phyloP scores from a whole-genome alignment of 495 filamentous ascomycete genomes.

The Penicillium coffeae region DNA sequence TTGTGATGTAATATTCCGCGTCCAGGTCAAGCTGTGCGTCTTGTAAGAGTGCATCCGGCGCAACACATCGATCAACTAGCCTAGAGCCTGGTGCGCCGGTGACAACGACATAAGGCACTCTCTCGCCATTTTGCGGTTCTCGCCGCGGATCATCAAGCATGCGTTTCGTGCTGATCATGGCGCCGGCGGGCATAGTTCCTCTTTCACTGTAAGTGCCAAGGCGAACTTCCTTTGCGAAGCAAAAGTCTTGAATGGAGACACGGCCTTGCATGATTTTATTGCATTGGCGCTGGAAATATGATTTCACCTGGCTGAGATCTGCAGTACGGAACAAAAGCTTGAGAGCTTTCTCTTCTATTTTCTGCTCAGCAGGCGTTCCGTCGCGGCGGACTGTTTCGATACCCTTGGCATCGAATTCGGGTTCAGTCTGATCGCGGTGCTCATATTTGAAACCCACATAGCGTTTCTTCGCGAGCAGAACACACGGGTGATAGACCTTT shows the following conservation, averaged over 20 bases:
- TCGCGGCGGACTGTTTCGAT: slow-evolving; percentile 96
- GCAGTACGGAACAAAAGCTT: slow-evolving; percentile 84
- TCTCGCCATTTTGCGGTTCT: slow-evolving; percentile 93
- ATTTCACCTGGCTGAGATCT: slow-evolving; percentile 86
- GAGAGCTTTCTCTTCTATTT: slow-evolving; percentile 92
- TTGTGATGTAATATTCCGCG: slow-evolving; percentile 92
- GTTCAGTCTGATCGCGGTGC: slow-evolving; percentile 66
- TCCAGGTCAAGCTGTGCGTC: slow-evolving; percentile 81
- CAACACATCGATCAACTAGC: slow-evolving; percentile 84
- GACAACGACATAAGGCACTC: slow-evolving; percentile 90
- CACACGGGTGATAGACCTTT: slow-evolving; percentile 94
- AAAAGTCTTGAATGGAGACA: slow-evolving; percentile 92
- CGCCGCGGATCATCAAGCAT: slow-evolving; percentile 82
- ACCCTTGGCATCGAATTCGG: slow-evolving; percentile 96
- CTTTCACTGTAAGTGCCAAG: slow-evolving; percentile 85
- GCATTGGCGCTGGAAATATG: slow-evolving; percentile 88
- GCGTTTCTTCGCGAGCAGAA: slow-evolving; percentile 92
- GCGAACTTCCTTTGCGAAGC: slow-evolving; percentile 87
- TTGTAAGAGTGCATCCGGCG: slow-evolving; percentile 76
- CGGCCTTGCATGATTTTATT: slow-evolving; percentile 86
- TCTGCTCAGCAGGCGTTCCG: slow-evolving; percentile 92
- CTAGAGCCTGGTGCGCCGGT: slow-evolving; percentile 81
- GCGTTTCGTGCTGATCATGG: slow-evolving; percentile 74
- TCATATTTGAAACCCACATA: slow-evolving; percentile 99
- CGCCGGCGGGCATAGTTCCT: slow-evolving; percentile 77